These are phyloP conservation scores for Amaranthus hypochondriacus DNA, from an alignment of 148 eudicot species.

Conservation along the genomic window DNA sequence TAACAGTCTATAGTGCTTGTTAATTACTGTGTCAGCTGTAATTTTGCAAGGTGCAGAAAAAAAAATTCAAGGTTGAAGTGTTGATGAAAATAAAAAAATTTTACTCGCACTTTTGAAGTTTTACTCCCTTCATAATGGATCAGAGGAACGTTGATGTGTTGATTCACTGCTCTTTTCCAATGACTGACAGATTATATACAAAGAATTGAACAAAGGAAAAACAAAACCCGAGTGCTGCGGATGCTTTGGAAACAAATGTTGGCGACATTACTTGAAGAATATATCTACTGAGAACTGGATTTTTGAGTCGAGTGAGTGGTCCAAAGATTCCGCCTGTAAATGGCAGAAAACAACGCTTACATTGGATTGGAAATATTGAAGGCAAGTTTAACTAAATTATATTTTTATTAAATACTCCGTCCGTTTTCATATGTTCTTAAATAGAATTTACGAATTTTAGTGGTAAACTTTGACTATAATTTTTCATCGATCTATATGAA, in stretches of 20 bases:
- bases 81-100: neutral
- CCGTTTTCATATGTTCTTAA: too few species aligned
- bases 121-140: neutral
- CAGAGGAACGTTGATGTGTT: neutral
- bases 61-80: neutral
- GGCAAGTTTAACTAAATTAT: neutral
- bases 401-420: too few species aligned
- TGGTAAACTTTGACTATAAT: too few species aligned
- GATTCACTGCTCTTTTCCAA: neutral
- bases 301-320: slow-evolving; percentile 8
- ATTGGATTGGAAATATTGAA: slow-evolving; percentile 16
- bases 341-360: slow-evolving; percentile 12
- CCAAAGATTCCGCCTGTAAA: neutral
- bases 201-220: slow-evolving; percentile 17
- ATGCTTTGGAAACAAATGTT: slow-evolving; percentile 23
- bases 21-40: too few species aligned
- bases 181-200: slow-evolving; percentile 12
- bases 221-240: slow-evolving; percentile 16
- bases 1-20: too few species aligned
- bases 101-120: neutral
- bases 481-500: too few species aligned
- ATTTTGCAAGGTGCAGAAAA: neutral
- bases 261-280: slow-evolving; percentile 24
- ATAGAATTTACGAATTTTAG: too few species aligned
- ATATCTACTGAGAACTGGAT: slow-evolving; percentile 13